Base-by-base conservation (phyloP, 2,329 filamentous ascomycete genomes). In the Claviceps humidiphila region DNA sequence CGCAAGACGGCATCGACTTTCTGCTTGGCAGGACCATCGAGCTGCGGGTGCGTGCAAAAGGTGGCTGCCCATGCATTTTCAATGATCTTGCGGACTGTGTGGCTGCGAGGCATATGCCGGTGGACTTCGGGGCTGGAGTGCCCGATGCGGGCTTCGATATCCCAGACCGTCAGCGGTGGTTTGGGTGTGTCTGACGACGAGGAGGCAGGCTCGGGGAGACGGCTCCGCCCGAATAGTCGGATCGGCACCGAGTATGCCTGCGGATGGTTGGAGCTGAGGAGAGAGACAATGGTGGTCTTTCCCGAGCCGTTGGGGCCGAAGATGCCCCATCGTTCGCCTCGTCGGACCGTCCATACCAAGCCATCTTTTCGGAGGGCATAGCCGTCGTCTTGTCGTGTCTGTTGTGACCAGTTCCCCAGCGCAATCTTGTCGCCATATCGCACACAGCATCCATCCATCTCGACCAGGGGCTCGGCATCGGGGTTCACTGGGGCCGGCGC, bases 121-220 rank as follows among this genome's bases (percentile, higher is more conserved):
- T 97, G 90, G 4, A 97, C 86, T 64, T 97, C 93, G 0, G 93
- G 93, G 55, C 88, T 94, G 0, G 89, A 93, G 65, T 97, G 90
- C 11, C 93, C 93, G 58, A 98, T 87, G 24, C 87, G 83, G 0
- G 82, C 76, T 65, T 97, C 93, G 7, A 98, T 81, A 56, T 97
- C 90, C 74, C 95, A 97, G 54, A 96, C 85, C 0, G 88, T 94
- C 38, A 97, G 81, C 0, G 88, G 89, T 30, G 26, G 8, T 30
- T 9, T 30, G 26, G 26, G 26, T 0, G 22, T 45, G 13, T 78
- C 77, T 51, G 79, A 66, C 1, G 71, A 73, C 0, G 79, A 73
- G 0, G 79, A 45, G 3, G 43, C 86, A 0, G 79, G 77, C 52
- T 85, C 80, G 0, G 91, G 89, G 0, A 96, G 74, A 20, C 93